Evolutionary conservation across 1,284 basidiomycete genomes (phyloP).

Genomic region (Ganoderma sinense): DNA sequence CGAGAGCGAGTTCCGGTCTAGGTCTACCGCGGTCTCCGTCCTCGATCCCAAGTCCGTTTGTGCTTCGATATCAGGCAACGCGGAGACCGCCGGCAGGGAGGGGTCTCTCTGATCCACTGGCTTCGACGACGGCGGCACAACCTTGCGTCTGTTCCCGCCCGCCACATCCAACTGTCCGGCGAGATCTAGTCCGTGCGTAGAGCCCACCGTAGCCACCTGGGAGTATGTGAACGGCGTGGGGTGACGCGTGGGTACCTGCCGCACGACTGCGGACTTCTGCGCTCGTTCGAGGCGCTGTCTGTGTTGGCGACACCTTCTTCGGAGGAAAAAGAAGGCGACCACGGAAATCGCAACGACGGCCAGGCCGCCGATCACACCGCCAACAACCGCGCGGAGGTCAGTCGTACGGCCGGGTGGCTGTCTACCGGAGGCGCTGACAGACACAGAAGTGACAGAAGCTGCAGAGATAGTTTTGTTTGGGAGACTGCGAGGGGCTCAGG

Average conservation of each 20-base stretch:
- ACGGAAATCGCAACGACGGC: constrained; percentile 12
- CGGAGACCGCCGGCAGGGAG: constrained; percentile 20
- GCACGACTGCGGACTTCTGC: constrained; percentile 10
- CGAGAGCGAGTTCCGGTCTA: constrained; percentile 23
- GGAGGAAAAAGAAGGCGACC: constrained; percentile 18
- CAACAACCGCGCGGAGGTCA: constrained; percentile 25
- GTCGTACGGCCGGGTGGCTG: background rate
- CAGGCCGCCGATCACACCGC: constrained; percentile 30
- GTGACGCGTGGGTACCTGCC: constrained; percentile 2
- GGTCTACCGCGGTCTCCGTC: background rate
- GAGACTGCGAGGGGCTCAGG: constrained; percentile 18
- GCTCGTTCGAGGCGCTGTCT: background rate
- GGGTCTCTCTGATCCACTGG: background rate
- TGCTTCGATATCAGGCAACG: background rate
- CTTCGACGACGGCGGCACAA: constrained; percentile 20
- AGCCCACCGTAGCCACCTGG: too few species aligned
- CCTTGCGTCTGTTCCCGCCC: too few species aligned
- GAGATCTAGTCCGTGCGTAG: background rate
- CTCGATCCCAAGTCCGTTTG: constrained; percentile 24
- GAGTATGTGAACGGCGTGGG: background rate
- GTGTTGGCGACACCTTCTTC: constrained; percentile 4
- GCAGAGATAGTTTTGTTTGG: constrained; percentile 27
- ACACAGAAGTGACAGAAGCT: too few species aligned
- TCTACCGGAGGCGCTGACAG: too few species aligned
- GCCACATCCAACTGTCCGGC: background rate